Evolutionary conservation across 2,329 filamentous ascomycete genomes (phyloP).

Genomic region (Escovopsis sp.): DNA sequence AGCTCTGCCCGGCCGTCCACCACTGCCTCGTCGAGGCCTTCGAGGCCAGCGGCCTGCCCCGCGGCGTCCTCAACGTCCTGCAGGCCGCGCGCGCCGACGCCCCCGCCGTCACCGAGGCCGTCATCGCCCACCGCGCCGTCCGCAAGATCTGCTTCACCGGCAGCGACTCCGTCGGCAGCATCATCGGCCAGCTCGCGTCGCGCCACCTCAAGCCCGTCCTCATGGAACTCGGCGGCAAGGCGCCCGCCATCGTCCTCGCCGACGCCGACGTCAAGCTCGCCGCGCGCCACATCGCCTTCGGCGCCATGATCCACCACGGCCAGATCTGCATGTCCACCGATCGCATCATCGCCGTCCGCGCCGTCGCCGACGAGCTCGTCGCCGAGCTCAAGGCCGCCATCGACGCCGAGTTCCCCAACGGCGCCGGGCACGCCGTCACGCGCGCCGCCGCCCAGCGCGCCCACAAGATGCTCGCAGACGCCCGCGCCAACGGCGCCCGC

Average conservation of each 20-base stretch:
- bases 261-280: conserved; percentile 31
- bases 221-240: conserved; percentile 35
- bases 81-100: conserved; percentile 18
- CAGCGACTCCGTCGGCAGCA: conserved; percentile 25
- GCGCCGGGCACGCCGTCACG: not conserved
- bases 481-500: conserved; percentile 46
- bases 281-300: conserved; percentile 13
- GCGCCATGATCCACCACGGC: conserved; percentile 25
- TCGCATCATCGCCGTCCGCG: conserved; percentile 28
- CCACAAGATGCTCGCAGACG: conserved; percentile 28
- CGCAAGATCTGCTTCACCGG: conserved; percentile 31
- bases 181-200: conserved; percentile 22
- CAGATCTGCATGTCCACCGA: conserved; percentile 64
- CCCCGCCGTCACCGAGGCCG: conserved; percentile 16
- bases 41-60: conserved; percentile 26
- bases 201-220: conserved; percentile 29
- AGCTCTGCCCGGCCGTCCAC: conserved; percentile 17
- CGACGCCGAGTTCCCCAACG: not conserved
- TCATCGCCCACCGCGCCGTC: conserved; percentile 23
- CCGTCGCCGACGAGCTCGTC: conserved; percentile 1
- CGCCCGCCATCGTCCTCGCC: conserved; percentile 25
- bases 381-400: not conserved
- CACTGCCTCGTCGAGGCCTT: conserved; percentile 21
- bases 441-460: not conserved
- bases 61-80: conserved; percentile 26